Conservation (phyloP, 768 basidiomycete genomes). For the Leccinum variicolor region DNA sequence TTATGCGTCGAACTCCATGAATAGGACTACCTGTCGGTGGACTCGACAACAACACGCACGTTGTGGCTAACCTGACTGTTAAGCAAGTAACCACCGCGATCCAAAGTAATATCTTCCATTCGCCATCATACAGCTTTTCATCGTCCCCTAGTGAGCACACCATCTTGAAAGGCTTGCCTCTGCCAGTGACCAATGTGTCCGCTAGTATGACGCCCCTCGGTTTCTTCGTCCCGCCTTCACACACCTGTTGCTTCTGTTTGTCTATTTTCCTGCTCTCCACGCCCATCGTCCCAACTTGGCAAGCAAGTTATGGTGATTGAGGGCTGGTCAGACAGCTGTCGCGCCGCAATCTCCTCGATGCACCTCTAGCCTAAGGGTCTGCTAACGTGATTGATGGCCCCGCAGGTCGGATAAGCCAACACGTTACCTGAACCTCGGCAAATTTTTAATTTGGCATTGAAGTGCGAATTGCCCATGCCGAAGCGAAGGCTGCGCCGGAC, state of each 20-base stretch:
- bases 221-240: too few species aligned
- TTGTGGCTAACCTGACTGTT: too few species aligned
- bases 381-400: too few species aligned
- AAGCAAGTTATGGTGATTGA: neutral
- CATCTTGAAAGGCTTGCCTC: neutral
- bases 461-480: constrained; percentile 31
- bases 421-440: too few species aligned
- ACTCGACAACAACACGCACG: too few species aligned
- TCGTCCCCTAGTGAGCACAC: neutral
- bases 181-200: too few species aligned
- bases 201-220: too few species aligned
- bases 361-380: neutral
- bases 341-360: neutral
- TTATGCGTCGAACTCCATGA: neutral
- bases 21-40: neutral
- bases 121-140: too few species aligned
- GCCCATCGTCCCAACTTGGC: neutral
- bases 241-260: neutral
- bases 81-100: too few species aligned
- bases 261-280: neutral
- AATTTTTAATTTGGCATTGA: neutral
- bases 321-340: too few species aligned
- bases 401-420: too few species aligned
- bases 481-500: neutral
- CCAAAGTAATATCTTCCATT: too few species aligned